Percentiles rank a stretch among this genome's conserved stretches.
These are phyloP conservation scores for Phytophthora pseudosyringae DNA, from an alignment of 352 stramenopile genomes.

Conservation along the genomic window DNA sequence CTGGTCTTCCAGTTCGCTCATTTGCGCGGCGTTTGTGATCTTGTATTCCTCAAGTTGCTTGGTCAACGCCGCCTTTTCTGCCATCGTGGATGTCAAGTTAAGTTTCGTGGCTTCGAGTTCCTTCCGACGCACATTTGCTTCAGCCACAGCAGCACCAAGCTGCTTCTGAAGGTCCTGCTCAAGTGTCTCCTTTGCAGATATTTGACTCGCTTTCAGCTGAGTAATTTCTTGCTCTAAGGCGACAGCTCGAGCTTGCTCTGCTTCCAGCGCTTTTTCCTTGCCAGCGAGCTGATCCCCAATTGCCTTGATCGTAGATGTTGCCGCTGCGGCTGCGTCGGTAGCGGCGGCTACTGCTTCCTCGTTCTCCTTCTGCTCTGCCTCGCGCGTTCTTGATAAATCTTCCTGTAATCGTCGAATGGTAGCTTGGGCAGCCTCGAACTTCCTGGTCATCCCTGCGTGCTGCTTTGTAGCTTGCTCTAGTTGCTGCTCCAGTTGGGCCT, in stretches of 20 bases:
- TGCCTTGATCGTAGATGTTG: constrained; percentile 30
- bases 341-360: constrained; percentile 31
- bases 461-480: constrained; percentile 34
- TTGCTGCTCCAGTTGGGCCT: constrained; percentile 27
- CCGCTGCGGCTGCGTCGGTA: constrained; percentile 19
- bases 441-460: constrained; percentile 21
- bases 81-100: constrained; percentile 22
- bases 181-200: constrained; percentile 22
- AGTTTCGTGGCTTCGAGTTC: constrained; percentile 23
- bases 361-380: constrained; percentile 24
- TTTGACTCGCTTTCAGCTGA: constrained; percentile 23
- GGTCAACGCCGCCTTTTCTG: constrained; percentile 23
- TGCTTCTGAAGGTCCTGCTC: constrained; percentile 35
- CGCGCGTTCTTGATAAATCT: constrained; percentile 33
- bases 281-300: constrained; percentile 25
- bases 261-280: constrained; percentile 38
- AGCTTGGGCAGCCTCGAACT: constrained; percentile 42
- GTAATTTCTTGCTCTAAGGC: constrained; percentile 37
- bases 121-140: constrained; percentile 22
- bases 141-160: constrained; percentile 16
- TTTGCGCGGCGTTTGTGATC: constrained; percentile 31
- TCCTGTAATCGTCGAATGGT: constrained; percentile 41
- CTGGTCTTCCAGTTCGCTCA: constrained; percentile 62
- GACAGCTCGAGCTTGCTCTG: constrained; percentile 15
- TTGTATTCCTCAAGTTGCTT: constrained; percentile 42